Base-by-base conservation (phyloP, 2,329 filamentous ascomycete genomes). In the Ceratocystis albifundus region DNA sequence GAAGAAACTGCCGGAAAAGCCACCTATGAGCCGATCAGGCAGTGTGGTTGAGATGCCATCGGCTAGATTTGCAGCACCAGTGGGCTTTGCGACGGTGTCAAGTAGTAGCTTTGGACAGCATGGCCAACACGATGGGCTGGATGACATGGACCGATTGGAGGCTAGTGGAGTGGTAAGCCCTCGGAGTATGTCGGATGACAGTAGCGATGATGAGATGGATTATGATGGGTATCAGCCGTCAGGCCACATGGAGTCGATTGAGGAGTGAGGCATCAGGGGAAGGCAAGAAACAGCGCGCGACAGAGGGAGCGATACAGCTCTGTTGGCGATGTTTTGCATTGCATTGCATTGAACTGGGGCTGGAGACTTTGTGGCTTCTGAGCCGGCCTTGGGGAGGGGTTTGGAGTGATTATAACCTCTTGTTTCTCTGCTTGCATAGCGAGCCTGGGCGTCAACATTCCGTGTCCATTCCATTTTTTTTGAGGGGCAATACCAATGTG, bases 1-100 rank as follows among this genome's bases (percentile, higher is more conserved):
- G 28, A 87, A 87, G 72, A 82, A 85, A 70, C 79, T 89, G 20
- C 87, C 87, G 0, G 85, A 87, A 72, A 90, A 90, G 74, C 87
- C 87, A 7, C 80, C 81, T 28, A 80, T 89, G 71, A 85, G 82
- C 71, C 78, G 82, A 57, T 80, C 76, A 45, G 79, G 75, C 2
- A 84, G 81, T 70, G 74, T 76, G 6, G 77, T 75, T 10, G 81
- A 84, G 62, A 77, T 84, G 10, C 61, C 64, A 22, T 32, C 63
- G 6, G 41, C 65, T 69, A 41, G 73, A 68, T 64, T 66, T n/a
- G 72, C 1, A 71, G 73, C 4, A 75, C 74, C 62, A 73, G 72
- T 4, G 73, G 72, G 2, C 68, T 71, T n/a, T 72, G 72, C 28
- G 75, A 41, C 59, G 4, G 59, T 62, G 22, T 62, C 28, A 20